Evolutionary conservation across 768 basidiomycete species (phyloP).

Genomic region (Hysterangium stoloniferum): DNA sequence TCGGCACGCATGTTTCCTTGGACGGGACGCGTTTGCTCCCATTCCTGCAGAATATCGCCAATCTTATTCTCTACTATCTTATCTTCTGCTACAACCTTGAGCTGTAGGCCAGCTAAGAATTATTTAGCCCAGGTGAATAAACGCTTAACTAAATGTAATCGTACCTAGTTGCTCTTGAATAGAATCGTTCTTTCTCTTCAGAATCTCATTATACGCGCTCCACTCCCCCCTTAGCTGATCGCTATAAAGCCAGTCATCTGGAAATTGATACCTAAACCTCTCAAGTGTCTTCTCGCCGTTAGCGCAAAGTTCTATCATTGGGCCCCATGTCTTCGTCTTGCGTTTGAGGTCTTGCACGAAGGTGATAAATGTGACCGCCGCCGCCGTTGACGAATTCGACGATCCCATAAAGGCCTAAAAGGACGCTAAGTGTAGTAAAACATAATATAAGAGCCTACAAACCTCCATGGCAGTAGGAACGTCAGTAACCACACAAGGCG

Average conservation of each 20-base stretch:
- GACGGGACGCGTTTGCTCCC: slow-evolving; percentile 94
- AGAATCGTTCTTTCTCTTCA: slow-evolving; percentile 95
- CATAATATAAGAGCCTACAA: background rate
- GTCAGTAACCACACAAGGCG: background rate
- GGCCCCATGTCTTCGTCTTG: slow-evolving; percentile 93
- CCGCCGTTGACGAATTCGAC: slow-evolving; percentile 89
- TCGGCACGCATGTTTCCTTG: slow-evolving; percentile 96
- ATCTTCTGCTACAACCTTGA: slow-evolving; percentile 99
- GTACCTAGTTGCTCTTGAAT: slow-evolving; percentile 96
- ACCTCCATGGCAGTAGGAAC: slow-evolving; percentile 5
- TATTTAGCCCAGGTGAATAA: slow-evolving; percentile 3
- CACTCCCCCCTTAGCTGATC: slow-evolving; percentile 97
- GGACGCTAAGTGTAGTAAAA: background rate
- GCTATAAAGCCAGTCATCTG: slow-evolving; percentile 96
- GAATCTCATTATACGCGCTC: slow-evolving; percentile 96
- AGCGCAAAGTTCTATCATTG: slow-evolving; percentile 91
- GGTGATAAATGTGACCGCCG: slow-evolving; percentile 97
- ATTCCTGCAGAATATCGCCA: slow-evolving; percentile 80
- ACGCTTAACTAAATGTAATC: too few relatives aligned
- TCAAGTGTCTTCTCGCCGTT: slow-evolving; percentile 96
- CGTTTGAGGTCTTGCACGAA: slow-evolving; percentile 99
- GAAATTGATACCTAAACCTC: slow-evolving; percentile 93
- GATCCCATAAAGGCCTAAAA: slow-evolving; percentile 33
- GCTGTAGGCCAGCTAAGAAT: slow-evolving; percentile 78
- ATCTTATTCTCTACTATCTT: slow-evolving; percentile 97